Evolutionary conservation across 2,329 filamentous ascomycete species (phyloP).

Genomic region (Apiospora saccharicola): DNA sequence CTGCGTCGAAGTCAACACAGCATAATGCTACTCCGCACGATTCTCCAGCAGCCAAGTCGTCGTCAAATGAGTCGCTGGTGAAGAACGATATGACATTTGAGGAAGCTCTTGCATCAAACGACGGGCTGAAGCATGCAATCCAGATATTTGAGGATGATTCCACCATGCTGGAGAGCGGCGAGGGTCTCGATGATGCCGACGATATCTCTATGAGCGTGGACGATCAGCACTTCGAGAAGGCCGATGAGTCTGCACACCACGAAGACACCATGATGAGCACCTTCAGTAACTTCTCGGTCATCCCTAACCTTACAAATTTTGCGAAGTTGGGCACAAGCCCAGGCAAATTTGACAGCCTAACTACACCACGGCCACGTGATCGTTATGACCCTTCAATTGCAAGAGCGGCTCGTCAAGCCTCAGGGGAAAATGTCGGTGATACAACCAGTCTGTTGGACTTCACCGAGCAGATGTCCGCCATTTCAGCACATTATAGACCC

Average conservation of each 20-base stretch:
- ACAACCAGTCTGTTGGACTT: slow-evolving; percentile 88
- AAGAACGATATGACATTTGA: slow-evolving; percentile 55
- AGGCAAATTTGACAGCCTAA: slow-evolving; percentile 55
- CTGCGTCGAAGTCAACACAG: background rate
- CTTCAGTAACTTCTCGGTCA: slow-evolving; percentile 90
- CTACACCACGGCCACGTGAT: slow-evolving; percentile 44
- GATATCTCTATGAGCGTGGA: slow-evolving; percentile 33
- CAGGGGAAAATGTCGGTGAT: slow-evolving; percentile 56
- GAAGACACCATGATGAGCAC: slow-evolving; percentile 81
- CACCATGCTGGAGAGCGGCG: slow-evolving; percentile 20
- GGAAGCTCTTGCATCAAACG: slow-evolving; percentile 61
- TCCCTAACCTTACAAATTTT: slow-evolving; percentile 87
- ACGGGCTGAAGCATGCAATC: slow-evolving; percentile 65
- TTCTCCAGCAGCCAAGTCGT: slow-evolving; percentile 31
- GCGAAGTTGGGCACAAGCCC: slow-evolving; percentile 75
- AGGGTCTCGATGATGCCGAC: slow-evolving; percentile 27
- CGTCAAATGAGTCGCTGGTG: slow-evolving; percentile 28
- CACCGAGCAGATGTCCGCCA: slow-evolving; percentile 69
- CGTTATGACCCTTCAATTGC: slow-evolving; percentile 44
- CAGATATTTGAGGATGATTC: slow-evolving; percentile 66
- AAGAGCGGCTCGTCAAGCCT: slow-evolving; percentile 45
- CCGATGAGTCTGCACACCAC: slow-evolving; percentile 55
- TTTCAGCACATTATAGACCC: slow-evolving; percentile 38
- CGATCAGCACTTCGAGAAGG: slow-evolving; percentile 32
- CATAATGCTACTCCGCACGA: slow-evolving; percentile 29